Conservation (phyloP, 23 red algal species). For the Gracilariopsis chorda region DNA sequence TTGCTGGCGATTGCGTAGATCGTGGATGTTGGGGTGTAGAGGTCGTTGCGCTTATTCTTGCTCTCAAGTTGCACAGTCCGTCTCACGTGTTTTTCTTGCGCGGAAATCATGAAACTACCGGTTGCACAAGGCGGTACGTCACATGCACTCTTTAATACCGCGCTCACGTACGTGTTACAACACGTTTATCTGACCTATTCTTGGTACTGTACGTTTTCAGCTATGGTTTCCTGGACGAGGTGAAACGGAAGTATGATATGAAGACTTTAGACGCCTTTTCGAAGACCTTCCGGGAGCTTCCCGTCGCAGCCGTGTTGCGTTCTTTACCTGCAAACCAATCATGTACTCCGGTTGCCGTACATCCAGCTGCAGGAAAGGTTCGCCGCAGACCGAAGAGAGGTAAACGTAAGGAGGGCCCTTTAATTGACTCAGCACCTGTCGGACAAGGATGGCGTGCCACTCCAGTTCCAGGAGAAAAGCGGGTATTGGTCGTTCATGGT, state of each 20-base stretch:
- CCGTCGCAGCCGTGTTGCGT: slow-evolving; percentile 41
- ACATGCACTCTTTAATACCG: neutral
- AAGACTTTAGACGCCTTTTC: slow-evolving; percentile 14
- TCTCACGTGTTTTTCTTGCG: slow-evolving; percentile 53
- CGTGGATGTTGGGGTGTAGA: slow-evolving; percentile 75
- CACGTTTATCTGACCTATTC: neutral
- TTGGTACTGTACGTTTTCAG: neutral
- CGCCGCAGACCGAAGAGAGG: neutral
- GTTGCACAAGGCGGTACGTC: slow-evolving; percentile 34
- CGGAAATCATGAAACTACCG: slow-evolving; percentile 84
- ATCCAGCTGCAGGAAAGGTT: neutral
- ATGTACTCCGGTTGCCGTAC: neutral
- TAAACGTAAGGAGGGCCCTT: neutral
- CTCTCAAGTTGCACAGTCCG: slow-evolving; percentile 60
- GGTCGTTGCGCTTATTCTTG: slow-evolving; percentile 46
- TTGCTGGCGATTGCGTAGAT: slow-evolving; percentile 84
- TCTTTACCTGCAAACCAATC: neutral
- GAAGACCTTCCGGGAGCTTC: slow-evolving; percentile 48
- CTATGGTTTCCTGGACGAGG: slow-evolving; percentile 58
- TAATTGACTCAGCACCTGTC: neutral
- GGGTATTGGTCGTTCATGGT: slow-evolving; percentile 72
- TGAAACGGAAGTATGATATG: slow-evolving; percentile 38
- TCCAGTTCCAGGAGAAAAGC: slow-evolving; percentile 48
- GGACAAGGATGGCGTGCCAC: slow-evolving; percentile 3
- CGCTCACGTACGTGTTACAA: neutral